Evolutionary conservation across 2,329 filamentous ascomycete genomes (phyloP).

Genomic region (Pseudogymnoascus sp.): DNA sequence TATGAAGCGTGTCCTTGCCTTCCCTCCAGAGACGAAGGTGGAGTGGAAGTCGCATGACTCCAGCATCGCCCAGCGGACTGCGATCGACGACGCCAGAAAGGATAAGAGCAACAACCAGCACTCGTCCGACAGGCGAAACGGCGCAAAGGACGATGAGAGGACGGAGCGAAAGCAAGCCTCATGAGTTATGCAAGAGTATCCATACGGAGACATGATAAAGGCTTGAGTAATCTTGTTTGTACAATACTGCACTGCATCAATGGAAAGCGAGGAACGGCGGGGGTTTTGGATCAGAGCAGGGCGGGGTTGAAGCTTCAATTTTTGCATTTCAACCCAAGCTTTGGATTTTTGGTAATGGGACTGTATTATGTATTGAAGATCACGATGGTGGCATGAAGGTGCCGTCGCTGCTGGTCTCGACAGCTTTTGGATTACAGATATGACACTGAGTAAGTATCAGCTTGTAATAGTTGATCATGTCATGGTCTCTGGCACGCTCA

Average conservation of each 20-base stretch:
- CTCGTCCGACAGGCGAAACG: constrained; percentile 21
- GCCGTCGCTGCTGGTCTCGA: neutral
- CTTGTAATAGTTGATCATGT: neutral
- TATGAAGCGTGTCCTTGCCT: constrained; percentile 80
- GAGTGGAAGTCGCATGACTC: constrained; percentile 96
- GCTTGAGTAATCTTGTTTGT: constrained; percentile 9
- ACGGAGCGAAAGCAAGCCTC: constrained; percentile 11
- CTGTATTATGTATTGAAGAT: constrained; percentile 2
- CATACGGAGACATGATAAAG: constrained; percentile 7
- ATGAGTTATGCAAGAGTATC: constrained; percentile 9
- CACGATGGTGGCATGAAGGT: neutral
- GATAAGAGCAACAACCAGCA: constrained; percentile 58
- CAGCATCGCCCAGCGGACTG: constrained; percentile 84
- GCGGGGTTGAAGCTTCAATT: neutral
- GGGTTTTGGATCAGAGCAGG: constrained; percentile 8
- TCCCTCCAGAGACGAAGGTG: constrained; percentile 82
- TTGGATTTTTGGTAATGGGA: constrained; percentile 5
- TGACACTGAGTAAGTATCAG: constrained; percentile 6
- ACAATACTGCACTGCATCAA: constrained; percentile 11
- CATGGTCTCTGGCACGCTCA: neutral
- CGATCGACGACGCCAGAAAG: constrained; percentile 83
- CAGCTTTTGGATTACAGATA: constrained; percentile 7
- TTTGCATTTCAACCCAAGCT: neutral
- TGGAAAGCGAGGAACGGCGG: constrained; percentile 10
- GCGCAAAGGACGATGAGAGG: constrained; percentile 18